phyloP scores from a whole-genome alignment of 2,329 filamentous ascomycete species.

The Paramyrothecium sp. region DNA sequence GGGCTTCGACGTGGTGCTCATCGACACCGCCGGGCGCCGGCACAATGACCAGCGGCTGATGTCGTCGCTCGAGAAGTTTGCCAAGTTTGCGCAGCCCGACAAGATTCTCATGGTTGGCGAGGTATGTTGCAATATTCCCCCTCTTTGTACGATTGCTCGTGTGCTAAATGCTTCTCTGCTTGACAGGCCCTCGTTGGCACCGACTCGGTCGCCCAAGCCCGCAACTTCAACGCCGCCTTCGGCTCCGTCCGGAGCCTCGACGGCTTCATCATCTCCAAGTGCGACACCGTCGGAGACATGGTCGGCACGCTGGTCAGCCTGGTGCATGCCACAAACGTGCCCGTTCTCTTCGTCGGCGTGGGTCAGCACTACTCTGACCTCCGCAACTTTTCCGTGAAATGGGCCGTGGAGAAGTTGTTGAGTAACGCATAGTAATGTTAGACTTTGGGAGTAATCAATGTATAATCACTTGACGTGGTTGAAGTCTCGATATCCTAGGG shows the following conservation, averaged over 20 bases:
- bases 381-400: constrained; percentile 67
- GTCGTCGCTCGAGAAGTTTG: constrained; percentile 96
- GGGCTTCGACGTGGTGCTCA: constrained; percentile 88
- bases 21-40: constrained; percentile 90
- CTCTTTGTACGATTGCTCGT: background rate
- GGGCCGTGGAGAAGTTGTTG: constrained; percentile 66
- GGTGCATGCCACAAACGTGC: constrained; percentile 95
- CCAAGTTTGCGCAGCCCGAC: constrained; percentile 91
- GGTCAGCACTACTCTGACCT: constrained; percentile 69
- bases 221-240: constrained; percentile 94
- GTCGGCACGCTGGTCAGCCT: constrained; percentile 93
- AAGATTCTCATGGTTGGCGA: constrained; percentile 95
- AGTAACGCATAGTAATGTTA: constrained; percentile 38
- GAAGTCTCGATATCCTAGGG: too few relatives aligned
- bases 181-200: constrained; percentile 81
- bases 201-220: constrained; percentile 90
- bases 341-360: constrained; percentile 85
- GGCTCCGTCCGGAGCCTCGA: constrained; percentile 78
- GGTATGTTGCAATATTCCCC: constrained; percentile 25
- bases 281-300: constrained; percentile 99
- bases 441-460: background rate
- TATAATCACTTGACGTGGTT: background rate
- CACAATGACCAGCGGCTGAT: constrained; percentile 97
- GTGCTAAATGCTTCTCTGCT: constrained; percentile 4
- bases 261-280: constrained; percentile 98